Base-by-base conservation (phyloP, 2,329 filamentous ascomycete genomes). In the Cercospora berteroae region DNA sequence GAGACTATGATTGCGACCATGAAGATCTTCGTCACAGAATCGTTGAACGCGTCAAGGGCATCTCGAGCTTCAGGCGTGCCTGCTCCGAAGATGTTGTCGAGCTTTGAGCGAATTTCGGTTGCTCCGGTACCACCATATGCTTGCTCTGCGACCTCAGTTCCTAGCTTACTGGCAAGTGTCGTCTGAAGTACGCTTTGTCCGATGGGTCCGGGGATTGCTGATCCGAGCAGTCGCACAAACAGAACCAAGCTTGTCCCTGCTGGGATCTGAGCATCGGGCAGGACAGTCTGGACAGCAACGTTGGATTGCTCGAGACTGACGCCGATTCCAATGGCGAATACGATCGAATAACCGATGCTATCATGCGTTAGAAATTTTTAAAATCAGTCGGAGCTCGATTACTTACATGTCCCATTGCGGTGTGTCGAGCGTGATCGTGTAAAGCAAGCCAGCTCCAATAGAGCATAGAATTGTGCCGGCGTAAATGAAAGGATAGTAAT, bases 401-500 rank as follows among this genome's bases (percentile, higher is more conserved):
- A 65, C 67, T 50, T 66, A 72, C 13, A 67, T 69, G 25, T 68
- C 70, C 71, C 70, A 74, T 31, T 62, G 33, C 0, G 61, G 68
- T 18, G 65, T 64, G 16, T 62, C 44, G 0, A 67, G 64, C 1
- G 66, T 63, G 12, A 74, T 63, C 4, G 71, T 74, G 7, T 68
- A 72, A 5, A 83, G 74, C 18, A 82, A 77, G 25, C 80, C 81
- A n/a, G 78, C 77, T 18, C 81, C 81, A 29, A 82, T 75, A 10
- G 78, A 68, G 75, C 80, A 79, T 64, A 81, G 68, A 12, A 81
- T 71, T 1, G 77, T 77, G 1, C 77, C 78, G 23, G 74, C 33
- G 39, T 81, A 74, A 76, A 83, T 79, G 69, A 82, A 82, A 0
- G 80, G 80, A 1, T 78, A 79, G 74, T 82, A 83, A 74, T 82